Evolutionary conservation across 345 rosid species (phyloP), one percentile per base, ranked within the genome.

Genomic region (Camelina laxa): DNA sequence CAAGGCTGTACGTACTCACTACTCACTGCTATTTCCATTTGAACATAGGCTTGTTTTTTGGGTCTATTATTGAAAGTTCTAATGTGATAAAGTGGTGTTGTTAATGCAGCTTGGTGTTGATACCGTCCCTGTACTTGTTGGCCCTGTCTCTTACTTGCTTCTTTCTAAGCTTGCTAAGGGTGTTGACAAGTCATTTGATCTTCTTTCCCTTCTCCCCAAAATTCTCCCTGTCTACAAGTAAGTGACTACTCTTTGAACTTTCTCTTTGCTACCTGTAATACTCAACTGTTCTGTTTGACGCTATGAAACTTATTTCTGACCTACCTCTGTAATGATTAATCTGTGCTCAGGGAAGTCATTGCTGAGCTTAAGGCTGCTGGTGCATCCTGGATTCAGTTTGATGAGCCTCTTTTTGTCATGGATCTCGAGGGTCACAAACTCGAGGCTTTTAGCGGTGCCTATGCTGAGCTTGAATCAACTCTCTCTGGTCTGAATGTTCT

Each of bases 121-220:
- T 15, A 94, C 98, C 13, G 86, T 93, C 55, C 98, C 98, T 41
- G 87, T 93, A 70, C 87, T 93, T 81, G 66, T 91, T 81, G 98
- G 97, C 44, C 98, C 98, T 49, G 97, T 94, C 69, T 88, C 97
- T 41, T 94, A 91, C 85, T 82, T 93, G 93, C 80, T 93, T 81
- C 89, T 93, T 21, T 89, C 97, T 19, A 93, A 93, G 78, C 97
- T 95, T 75, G 92, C 91, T 24, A 93, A 93, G 89, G 97, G 97
- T 70, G 93, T 91, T 66, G 95, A 91, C 67, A 91, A 88, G 82
- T 84, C 78, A 69, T 93, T 89, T 69, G 77, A 85, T 77, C 88
- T 89, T 80, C 95, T 94, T 45, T 94, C 98, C 60, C 97, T 94
- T 72, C 91, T 94, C 42, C 89, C 76, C 73, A 88, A 91, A 64